Evolutionary conservation across 768 basidiomycete genomes (phyloP), one percentile per base, ranked within the genome.

Genomic region (Cystoderma amianthinum): DNA sequence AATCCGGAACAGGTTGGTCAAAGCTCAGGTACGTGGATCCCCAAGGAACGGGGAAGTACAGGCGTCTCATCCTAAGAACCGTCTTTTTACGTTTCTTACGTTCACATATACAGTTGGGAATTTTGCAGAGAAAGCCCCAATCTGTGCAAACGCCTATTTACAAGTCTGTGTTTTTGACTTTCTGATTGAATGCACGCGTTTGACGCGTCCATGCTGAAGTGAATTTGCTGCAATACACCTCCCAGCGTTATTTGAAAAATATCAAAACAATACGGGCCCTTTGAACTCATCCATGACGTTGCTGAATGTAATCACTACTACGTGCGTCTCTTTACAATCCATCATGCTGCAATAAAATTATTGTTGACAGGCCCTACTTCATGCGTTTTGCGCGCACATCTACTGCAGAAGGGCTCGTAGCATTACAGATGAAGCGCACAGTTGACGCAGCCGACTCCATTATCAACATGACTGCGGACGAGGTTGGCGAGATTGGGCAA

Each of bases 181-280:
- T 17, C 16, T 9, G 37, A 11, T 38, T 9, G 21, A 7, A 9
- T 10, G 16, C 37, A 16, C 9, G 6, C 12, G 16, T 19, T 9
- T 9, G 18, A 9, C 7, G 16, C 20, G 21, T 38, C 11, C 5
- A 35, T 32, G 32, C 37, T 22, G 6, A 25, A 64, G 57, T 34
- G 56, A 62, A 54, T 49, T 67, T 38, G 61, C 65, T 18, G 69
- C 69, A 23, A 67, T 58, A 44, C 58, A 66, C 49, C 51, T 66
- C 11, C 64, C 64, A 7, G 51, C 45, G 13, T 44, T 70, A 17
- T 54, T 58, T 2, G 53, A 56, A 15, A 52, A 56, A 41, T 68
- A 55, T 39, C 56, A 52, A 39, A 41, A 46, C 16, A 54, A 51
- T 17, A 30, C 49, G 2, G 51, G 52, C 12, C 50, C 51, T 2